Base-by-base conservation (phyloP, 148 eudicot species). In the Rhododendron ovatum region DNA sequence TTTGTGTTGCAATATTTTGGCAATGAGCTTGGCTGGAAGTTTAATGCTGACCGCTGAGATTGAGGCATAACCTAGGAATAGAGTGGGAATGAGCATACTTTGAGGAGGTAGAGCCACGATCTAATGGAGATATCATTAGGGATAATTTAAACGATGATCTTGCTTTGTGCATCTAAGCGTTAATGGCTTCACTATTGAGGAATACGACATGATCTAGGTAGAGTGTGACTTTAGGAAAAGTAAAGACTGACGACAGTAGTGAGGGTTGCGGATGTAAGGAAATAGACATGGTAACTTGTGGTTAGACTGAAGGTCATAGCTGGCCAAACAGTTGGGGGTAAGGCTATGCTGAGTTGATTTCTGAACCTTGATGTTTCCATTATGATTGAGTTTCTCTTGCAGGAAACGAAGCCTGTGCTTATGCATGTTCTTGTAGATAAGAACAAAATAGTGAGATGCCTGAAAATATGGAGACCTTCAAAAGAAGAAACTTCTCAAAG, bases 11-110 rank as follows among this genome's bases (percentile, higher is more conserved):
- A 81, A 18, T 20, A 17, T 48, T 33, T 20, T 51, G 83, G 48
- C 41, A 81, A 81, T 81, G 67, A 51, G 83, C 65, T 81, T 81
- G 67, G 43, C 61, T 35, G 47, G 57, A 37, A 82, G 10, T 14
- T 28, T 57, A 35, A 59, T 55, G 73, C n/a, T 35, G 37, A 41
- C 45, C 5, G 8, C 45, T 41, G 45, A 18, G 45, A 57, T 20
- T 3, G 28, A 55, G 83, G 67, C 71, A 20, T 55, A 82, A 22
- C 13, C 10, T 55, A 82, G 48, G 28, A 55, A 81, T 47, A n/a
- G 5, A 82, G 9, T 30, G 7, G 65, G 8, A 4, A 48, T 80
- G 41, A 81, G 55, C 24, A 33, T 81, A 81, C 14, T 33, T 80
- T 22, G 28, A 81, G 41, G 33, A 9, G 41, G 24, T 53, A 30